These are phyloP conservation scores for Penicillium sp. DNA, from an alignment of 2,329 filamentous ascomycete genomes.

Conservation along the genomic window DNA sequence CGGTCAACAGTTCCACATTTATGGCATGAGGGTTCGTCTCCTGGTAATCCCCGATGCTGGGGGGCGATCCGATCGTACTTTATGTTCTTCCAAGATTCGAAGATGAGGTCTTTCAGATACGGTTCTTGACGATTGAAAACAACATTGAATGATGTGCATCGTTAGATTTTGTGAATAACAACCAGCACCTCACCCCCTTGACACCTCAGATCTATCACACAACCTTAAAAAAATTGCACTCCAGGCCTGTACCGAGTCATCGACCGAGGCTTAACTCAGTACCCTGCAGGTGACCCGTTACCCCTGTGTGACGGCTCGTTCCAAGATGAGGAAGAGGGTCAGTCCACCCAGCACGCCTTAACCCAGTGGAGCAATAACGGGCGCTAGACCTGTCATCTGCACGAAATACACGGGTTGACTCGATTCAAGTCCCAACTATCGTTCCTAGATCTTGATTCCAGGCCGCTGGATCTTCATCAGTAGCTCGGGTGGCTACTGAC, in stretches of 20 bases:
- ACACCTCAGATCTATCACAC: neutral
- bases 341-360: slow-evolving; percentile 11
- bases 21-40: slow-evolving; percentile 3
- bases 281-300: slow-evolving; percentile 10
- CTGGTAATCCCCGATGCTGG: neutral
- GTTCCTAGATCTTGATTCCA: slow-evolving; percentile 12
- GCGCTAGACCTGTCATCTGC: slow-evolving; percentile 6
- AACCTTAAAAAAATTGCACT: neutral
- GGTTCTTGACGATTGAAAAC: neutral
- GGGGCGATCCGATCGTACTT: neutral
- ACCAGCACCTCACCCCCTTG: neutral
- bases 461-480: slow-evolving; percentile 8
- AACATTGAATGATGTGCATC: neutral
- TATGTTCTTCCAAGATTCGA: neutral
- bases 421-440: slow-evolving; percentile 8
- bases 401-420: slow-evolving; percentile 4
- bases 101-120: neutral
- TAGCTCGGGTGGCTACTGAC: neutral
- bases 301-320: neutral
- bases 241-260: neutral
- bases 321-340: slow-evolving; percentile 1
- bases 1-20: slow-evolving; percentile 6
- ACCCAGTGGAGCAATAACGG: slow-evolving; percentile 8
- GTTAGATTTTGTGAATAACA: neutral
- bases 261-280: neutral